phyloP scores from a whole-genome alignment of 2,329 filamentous ascomycete species.

The Tolypocladium tundrense region DNA sequence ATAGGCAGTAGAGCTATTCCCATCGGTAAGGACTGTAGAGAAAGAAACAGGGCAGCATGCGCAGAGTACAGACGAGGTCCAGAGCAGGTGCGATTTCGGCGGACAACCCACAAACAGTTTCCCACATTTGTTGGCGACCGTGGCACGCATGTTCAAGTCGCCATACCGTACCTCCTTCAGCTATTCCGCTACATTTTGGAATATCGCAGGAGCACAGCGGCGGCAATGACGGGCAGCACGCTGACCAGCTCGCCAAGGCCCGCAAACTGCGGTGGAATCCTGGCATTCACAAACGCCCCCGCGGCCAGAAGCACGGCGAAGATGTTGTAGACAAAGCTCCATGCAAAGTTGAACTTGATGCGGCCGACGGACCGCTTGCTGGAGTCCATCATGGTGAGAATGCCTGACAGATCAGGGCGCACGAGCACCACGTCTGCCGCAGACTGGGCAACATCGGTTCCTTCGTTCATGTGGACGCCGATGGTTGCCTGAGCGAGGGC shows the following conservation, averaged over 20 bases:
- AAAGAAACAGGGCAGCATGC: no score
- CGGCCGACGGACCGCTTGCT: constrained; percentile 32
- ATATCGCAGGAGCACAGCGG: constrained; percentile 40
- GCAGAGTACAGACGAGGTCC: no score
- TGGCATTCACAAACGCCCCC: constrained; percentile 48
- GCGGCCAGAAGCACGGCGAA: constrained; percentile 57
- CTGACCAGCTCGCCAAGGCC: constrained; percentile 66
- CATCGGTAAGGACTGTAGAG: no score
- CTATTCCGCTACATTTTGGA: constrained; percentile 14
- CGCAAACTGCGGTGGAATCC: constrained; percentile 50
- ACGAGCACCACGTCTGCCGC: constrained; percentile 63
- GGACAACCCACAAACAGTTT: no score
- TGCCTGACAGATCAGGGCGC: constrained; percentile 39
- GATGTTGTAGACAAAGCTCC: constrained; percentile 61
- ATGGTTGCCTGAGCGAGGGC: constrained; percentile 62
- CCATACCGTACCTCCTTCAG: no score
- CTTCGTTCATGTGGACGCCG: constrained; percentile 56
- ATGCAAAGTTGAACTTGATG: constrained; percentile 59
- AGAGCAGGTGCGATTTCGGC: no score
- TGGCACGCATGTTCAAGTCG: no score
- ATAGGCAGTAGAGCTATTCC: no score
- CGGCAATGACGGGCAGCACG: constrained; percentile 56
- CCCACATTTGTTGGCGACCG: no score
- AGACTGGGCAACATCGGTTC: constrained; percentile 53
- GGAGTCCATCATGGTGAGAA: constrained; percentile 49